Evolutionary conservation across 2,329 filamentous ascomycete species (phyloP).

Genomic region (Colletotrichum lupini): DNA sequence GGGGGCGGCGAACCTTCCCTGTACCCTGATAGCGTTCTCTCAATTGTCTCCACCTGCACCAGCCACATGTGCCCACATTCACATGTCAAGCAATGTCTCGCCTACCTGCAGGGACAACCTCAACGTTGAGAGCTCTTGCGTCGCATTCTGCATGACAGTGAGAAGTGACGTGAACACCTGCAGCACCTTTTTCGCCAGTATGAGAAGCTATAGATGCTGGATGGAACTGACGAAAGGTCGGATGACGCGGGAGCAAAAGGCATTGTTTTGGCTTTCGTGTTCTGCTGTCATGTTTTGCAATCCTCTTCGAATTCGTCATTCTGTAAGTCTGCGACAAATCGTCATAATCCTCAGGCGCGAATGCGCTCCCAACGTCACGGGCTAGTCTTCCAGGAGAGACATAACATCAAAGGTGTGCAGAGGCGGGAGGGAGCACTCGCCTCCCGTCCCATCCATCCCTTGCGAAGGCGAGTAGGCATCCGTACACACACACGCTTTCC

Average conservation of each 20-base stretch:
- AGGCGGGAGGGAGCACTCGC: neutral
- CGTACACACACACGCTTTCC: neutral
- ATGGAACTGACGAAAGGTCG: neutral
- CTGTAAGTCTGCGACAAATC: neutral
- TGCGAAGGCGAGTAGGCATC: neutral
- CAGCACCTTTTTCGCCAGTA: neutral
- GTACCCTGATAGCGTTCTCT: constrained; percentile 6
- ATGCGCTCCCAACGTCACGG: neutral
- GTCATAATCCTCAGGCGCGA: neutral
- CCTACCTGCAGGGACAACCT: constrained; percentile 11
- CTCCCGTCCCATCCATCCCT: neutral
- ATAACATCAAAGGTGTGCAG: neutral
- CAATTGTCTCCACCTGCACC: neutral
- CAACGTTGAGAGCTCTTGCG: constrained; percentile 21
- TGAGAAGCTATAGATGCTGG: neutral
- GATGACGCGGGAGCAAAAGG: neutral
- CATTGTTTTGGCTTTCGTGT: neutral
- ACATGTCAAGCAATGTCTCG: constrained; percentile 31
- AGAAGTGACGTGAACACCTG: neutral
- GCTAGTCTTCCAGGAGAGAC: neutral
- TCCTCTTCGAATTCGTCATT: neutral
- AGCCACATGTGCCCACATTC: constrained; percentile 30
- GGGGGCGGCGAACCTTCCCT: neutral
- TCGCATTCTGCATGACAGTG: neutral
- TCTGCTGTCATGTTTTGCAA: neutral